Evolutionary conservation across 495 filamentous ascomycete genomes (phyloP).

Genomic region (Xylaria castorea): DNA sequence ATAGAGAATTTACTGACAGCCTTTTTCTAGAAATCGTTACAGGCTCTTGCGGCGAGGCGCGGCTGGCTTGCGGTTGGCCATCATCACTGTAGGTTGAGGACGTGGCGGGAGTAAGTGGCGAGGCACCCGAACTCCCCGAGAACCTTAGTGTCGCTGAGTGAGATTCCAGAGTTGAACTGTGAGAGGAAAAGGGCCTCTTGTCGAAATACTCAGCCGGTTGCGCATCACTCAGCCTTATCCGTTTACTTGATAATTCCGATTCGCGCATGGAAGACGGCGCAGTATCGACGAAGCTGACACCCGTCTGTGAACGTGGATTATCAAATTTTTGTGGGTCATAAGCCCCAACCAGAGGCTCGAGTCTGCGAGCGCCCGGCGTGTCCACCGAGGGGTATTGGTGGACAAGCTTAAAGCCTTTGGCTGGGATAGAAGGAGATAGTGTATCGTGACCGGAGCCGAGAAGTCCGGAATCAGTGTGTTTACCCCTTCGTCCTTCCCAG

Average conservation of each 20-base stretch:
- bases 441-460: slow-evolving; percentile 46
- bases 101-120: slow-evolving; percentile 57
- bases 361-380: slow-evolving; percentile 45
- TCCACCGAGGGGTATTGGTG: slow-evolving; percentile 49
- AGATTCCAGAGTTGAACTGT: slow-evolving; percentile 39
- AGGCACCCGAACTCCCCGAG: slow-evolving; percentile 36
- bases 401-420: slow-evolving; percentile 52
- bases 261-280: slow-evolving; percentile 29
- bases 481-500: slow-evolving; percentile 75
- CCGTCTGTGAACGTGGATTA: slow-evolving; percentile 26
- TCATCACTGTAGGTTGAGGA: slow-evolving; percentile 54
- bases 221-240: slow-evolving; percentile 34
- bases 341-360: slow-evolving; percentile 38
- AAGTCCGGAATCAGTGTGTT: slow-evolving; percentile 47
- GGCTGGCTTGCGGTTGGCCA: slow-evolving; percentile 36
- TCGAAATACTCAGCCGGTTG: slow-evolving; percentile 34
- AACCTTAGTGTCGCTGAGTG: slow-evolving; percentile 38
- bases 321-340: slow-evolving; percentile 32
- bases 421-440: slow-evolving; percentile 49
- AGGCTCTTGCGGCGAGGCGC: slow-evolving; percentile 13
- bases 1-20: slow-evolving; percentile 41
- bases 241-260: slow-evolving; percentile 34
- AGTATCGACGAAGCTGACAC: slow-evolving; percentile 29
- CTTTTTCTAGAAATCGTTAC: slow-evolving; percentile 15
- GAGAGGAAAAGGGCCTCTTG: slow-evolving; percentile 39